These are phyloP conservation scores for Beauveria brongniartii DNA, from an alignment of 2,329 filamentous ascomycete genomes.

Conservation along the genomic window DNA sequence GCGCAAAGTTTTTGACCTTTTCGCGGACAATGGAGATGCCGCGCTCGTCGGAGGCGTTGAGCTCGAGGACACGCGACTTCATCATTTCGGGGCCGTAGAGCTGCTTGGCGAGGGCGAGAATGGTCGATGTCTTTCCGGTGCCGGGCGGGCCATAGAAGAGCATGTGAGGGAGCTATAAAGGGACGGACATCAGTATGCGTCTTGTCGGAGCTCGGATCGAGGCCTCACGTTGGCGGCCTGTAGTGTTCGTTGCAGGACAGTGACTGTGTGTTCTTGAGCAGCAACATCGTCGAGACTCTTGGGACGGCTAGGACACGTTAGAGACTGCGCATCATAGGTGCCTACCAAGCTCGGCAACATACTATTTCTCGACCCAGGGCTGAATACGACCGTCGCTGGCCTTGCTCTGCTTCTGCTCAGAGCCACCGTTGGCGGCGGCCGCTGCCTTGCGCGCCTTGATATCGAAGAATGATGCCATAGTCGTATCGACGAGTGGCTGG, in stretches of 20 bases:
- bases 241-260: slow-evolving; percentile 82
- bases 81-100: slow-evolving; percentile 94
- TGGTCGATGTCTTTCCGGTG: slow-evolving; percentile 95
- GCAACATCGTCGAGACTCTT: slow-evolving; percentile 92
- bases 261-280: slow-evolving; percentile 94
- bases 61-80: slow-evolving; percentile 89
- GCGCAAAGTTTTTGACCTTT: slow-evolving; percentile 97
- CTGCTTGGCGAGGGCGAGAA: slow-evolving; percentile 93
- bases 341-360: slow-evolving; percentile 22
- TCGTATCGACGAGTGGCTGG: neutral
- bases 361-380: slow-evolving; percentile 99
- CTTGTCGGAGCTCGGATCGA: neutral
- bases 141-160: slow-evolving; percentile 97
- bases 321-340: neutral
- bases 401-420: slow-evolving; percentile 58
- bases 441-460: slow-evolving; percentile 82
- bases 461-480: slow-evolving; percentile 90
- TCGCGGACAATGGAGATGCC: slow-evolving; percentile 95
- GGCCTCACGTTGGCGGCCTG: slow-evolving; percentile 75
- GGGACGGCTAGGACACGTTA: slow-evolving; percentile 58
- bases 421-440: slow-evolving; percentile 53
- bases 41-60: slow-evolving; percentile 98
- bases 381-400: slow-evolving; percentile 57
- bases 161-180: slow-evolving; percentile 79
- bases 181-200: slow-evolving; percentile 3